These are phyloP conservation scores for Telfairia occidentalis DNA, from an alignment of 331 rosid genomes.

Conservation along the genomic window DNA sequence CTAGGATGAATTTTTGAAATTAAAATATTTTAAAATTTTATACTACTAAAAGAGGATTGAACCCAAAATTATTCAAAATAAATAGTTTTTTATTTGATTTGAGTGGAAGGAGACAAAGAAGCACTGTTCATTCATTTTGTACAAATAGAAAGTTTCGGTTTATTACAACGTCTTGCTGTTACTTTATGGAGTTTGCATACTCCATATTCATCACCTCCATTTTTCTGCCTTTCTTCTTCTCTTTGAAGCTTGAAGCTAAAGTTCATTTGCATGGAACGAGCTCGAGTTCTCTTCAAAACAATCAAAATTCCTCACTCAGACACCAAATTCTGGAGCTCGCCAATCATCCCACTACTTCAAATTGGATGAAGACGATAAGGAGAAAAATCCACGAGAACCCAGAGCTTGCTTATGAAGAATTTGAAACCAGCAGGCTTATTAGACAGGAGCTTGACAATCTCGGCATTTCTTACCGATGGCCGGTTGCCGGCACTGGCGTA, in stretches of 20 bases:
- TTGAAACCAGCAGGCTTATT: conserved; percentile 53
- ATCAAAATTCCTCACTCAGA: conserved; percentile 17
- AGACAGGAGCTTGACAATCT: conserved; percentile 54
- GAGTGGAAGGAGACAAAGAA: not conserved
- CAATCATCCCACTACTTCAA: conserved; percentile 27
- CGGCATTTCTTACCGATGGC: conserved; percentile 64
- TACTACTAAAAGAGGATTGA: no score
- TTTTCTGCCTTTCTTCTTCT: conserved; percentile 20
- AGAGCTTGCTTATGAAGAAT: conserved; percentile 68
- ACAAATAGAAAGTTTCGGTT: not conserved
- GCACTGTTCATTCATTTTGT: not conserved
- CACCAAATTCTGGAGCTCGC: conserved; percentile 42
- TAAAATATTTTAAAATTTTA: no score
- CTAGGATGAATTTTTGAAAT: no score
- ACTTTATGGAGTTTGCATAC: conserved; percentile 25
- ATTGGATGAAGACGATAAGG: conserved; percentile 59
- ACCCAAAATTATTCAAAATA: no score
- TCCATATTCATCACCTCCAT: conserved; percentile 27
- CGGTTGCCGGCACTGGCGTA: conserved; percentile 66
- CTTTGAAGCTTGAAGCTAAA: conserved; percentile 21
- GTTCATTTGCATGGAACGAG: not conserved
- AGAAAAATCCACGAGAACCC: conserved; percentile 80
- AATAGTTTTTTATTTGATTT: not conserved
- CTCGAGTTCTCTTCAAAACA: not conserved
- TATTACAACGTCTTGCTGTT: not conserved